Evolutionary conservation across 768 basidiomycete species (phyloP).

Genomic region (Galerina sulciceps): DNA sequence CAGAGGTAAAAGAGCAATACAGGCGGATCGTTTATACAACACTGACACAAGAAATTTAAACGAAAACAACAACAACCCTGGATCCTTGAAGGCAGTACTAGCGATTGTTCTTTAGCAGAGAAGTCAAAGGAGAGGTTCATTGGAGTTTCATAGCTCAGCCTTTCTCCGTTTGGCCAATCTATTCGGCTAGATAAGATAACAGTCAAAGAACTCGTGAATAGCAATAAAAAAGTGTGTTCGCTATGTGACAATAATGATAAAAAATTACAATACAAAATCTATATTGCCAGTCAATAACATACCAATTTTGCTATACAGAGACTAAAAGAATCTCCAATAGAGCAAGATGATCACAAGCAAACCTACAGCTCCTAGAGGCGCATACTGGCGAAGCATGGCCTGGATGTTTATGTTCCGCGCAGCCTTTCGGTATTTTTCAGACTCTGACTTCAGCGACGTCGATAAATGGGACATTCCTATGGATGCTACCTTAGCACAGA

Average conservation of each 20-base stretch:
- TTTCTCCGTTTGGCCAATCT: slow-evolving; percentile 4
- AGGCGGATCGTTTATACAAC: too few species aligned
- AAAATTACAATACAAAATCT: slow-evolving; percentile 25
- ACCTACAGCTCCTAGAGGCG: slow-evolving; percentile 83
- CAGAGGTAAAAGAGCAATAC: background rate
- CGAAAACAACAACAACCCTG: background rate
- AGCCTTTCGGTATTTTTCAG: slow-evolving; percentile 96
- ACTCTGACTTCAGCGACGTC: slow-evolving; percentile 91
- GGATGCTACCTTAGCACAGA: background rate
- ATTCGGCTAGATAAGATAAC: slow-evolving; percentile 24
- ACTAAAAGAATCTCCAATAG: slow-evolving; percentile 74
- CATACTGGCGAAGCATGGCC: slow-evolving; percentile 95
- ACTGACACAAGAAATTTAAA: too few species aligned
- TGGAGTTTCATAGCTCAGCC: background rate
- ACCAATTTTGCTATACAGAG: background rate
- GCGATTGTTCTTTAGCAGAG: background rate
- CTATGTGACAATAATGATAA: slow-evolving; percentile 14
- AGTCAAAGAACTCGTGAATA: background rate
- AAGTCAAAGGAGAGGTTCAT: background rate
- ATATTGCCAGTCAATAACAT: slow-evolving; percentile 9
- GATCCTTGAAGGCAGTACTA: background rate
- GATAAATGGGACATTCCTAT: slow-evolving; percentile 97
- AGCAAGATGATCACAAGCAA: slow-evolving; percentile 79
- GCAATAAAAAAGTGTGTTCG: background rate
- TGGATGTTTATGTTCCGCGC: slow-evolving; percentile 93